These are phyloP conservation scores for Hondaea fermentalgiana DNA, from an alignment of 108 stramenopile genomes.

Conservation along the genomic window DNA sequence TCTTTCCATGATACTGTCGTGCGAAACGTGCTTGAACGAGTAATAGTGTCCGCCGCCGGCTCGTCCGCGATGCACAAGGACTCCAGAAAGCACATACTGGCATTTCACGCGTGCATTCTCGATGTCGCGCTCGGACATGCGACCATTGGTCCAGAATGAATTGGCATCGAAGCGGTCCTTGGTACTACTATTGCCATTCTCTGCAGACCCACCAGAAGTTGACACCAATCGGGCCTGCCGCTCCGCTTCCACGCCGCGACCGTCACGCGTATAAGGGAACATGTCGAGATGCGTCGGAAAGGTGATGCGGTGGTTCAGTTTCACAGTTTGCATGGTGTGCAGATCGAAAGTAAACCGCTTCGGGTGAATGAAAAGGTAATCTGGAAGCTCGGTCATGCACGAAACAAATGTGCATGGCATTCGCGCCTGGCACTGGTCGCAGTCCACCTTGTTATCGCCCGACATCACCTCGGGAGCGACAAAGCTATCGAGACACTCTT, in stretches of 20 bases:
- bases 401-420: constrained; percentile 2
- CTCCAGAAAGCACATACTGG: background rate
- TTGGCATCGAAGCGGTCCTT: background rate
- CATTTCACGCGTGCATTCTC: background rate
- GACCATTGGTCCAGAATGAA: background rate
- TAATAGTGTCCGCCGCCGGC: constrained; percentile 15
- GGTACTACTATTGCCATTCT: background rate
- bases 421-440: background rate
- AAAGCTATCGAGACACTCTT: background rate
- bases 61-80: background rate
- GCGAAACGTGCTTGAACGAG: background rate
- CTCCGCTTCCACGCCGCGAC: background rate
- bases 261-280: constrained; percentile 46
- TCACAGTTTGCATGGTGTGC: constrained; percentile 41
- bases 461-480: background rate
- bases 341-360: constrained; percentile 62
- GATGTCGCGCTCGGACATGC: background rate
- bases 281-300: constrained; percentile 54
- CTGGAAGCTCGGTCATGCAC: constrained; percentile 31
- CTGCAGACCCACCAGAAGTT: background rate
- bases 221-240: background rate
- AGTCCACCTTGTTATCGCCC: constrained; percentile 16
- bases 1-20: background rate
- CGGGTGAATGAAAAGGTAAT: constrained; percentile 48
- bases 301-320: constrained; percentile 50